Evolutionary conservation across 257 asterid species (phyloP).

Genomic region (Solanum clarkiae): DNA sequence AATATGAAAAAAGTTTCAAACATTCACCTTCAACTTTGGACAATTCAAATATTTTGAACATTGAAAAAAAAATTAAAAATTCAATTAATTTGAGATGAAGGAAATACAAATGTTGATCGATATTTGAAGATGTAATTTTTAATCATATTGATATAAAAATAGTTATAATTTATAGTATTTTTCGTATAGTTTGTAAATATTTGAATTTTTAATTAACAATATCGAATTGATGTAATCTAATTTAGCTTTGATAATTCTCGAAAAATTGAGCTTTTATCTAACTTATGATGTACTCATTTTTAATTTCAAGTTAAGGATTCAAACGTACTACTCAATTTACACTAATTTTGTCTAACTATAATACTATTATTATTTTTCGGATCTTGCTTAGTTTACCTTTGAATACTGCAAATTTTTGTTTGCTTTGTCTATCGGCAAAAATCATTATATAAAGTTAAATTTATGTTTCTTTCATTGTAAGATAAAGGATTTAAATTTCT

Average conservation of each 20-base stretch:
- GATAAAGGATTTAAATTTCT: background rate
- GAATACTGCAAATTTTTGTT: background rate
- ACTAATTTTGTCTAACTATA: background rate
- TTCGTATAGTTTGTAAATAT: too few species aligned
- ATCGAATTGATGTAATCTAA: too few species aligned
- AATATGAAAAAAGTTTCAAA: too few species aligned
- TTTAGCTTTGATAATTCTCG: background rate
- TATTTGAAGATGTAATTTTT: too few species aligned
- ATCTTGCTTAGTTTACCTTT: slow-evolving; percentile 1
- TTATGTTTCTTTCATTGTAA: background rate
- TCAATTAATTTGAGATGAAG: too few species aligned
- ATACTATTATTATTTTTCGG: background rate
- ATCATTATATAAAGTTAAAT: background rate
- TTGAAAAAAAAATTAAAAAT: too few species aligned
- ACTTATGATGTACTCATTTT: background rate
- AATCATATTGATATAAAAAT: too few species aligned
- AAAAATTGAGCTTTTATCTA: background rate
- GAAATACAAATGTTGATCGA: too few species aligned
- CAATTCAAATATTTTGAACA: too few species aligned
- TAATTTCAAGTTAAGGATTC: background rate
- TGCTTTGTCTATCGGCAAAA: background rate
- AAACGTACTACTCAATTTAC: background rate
- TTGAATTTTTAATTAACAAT: too few species aligned
- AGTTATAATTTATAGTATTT: background rate
- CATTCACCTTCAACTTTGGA: too few species aligned